Conservation (phyloP, 345 rosid species). For the Camelina neglecta region DNA sequence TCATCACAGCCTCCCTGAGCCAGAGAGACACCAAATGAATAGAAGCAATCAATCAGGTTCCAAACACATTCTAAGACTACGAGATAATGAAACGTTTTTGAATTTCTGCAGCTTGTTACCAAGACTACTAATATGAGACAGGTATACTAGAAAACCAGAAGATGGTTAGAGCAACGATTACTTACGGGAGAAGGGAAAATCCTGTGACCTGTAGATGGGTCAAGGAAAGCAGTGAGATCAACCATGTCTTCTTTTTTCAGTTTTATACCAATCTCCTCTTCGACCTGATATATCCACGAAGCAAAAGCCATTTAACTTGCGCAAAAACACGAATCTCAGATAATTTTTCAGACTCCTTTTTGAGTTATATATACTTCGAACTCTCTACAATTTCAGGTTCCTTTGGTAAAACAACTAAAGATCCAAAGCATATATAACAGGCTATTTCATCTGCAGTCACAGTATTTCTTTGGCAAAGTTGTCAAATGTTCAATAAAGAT, state of each 20-base stretch:
- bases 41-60: not conserved
- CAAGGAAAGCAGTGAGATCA: slow-evolving; percentile 85
- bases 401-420: not conserved
- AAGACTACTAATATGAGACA: not conserved
- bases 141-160: not conserved
- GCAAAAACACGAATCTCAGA: not conserved
- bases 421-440: not conserved
- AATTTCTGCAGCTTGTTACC: not conserved
- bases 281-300: slow-evolving; percentile 55
- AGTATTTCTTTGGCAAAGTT: not conserved
- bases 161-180: not conserved
- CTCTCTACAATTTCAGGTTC: not conserved
- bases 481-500: not conserved
- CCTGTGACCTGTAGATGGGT: slow-evolving; percentile 68
- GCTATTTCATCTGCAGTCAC: not conserved
- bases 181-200: slow-evolving; percentile 81
- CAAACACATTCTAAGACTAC: not conserved
- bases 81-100: not conserved
- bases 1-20: slow-evolving; percentile 94
- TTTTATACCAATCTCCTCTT: slow-evolving; percentile 85
- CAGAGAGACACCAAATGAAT: slow-evolving; percentile 8
- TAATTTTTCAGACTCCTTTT: not conserved
- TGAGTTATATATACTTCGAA: not conserved
- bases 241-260: slow-evolving; percentile 74
- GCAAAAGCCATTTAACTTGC: slow-evolving; percentile 10